A percentile compares a stretch with the other conserved stretches of the same genome.
Evolutionary conservation across 2,329 filamentous ascomycete species (phyloP).

Genomic region (Penicillium verrucosum): DNA sequence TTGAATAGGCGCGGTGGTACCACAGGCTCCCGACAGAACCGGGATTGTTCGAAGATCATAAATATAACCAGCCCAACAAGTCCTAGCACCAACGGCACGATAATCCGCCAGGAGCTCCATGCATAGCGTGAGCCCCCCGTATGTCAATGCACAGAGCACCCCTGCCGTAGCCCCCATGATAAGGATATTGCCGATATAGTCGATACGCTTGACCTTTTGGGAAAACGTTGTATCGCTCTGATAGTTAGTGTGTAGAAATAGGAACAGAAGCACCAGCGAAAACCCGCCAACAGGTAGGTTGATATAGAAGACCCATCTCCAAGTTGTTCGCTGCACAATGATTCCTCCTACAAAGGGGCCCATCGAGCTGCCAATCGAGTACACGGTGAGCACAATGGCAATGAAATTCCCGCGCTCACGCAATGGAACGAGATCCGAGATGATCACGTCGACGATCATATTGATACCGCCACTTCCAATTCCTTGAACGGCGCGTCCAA

Average conservation of each 20-base stretch:
- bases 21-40: conserved; percentile 32
- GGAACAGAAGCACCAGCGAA: conserved; percentile 29
- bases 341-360: conserved; percentile 21
- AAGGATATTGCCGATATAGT: conserved; percentile 20
- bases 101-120: not conserved
- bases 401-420: conserved; percentile 47
- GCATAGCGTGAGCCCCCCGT: not conserved
- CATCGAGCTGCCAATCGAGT: conserved; percentile 44
- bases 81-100: not conserved
- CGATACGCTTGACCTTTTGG: conserved; percentile 41
- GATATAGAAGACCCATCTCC: conserved; percentile 31
- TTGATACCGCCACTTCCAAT: conserved; percentile 46
- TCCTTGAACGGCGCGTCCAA: conserved; percentile 46
- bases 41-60: not conserved
- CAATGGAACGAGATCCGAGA: conserved; percentile 52
- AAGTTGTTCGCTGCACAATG: conserved; percentile 19
- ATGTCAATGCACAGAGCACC: not conserved
- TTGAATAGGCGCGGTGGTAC: conserved; percentile 43
- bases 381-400: conserved; percentile 38
- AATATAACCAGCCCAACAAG: not conserved
- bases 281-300: conserved; percentile 23
- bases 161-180: not conserved
- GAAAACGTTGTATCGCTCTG: conserved; percentile 20
- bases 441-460: conserved; percentile 48
- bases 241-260: conserved; percentile 45